Evolutionary conservation across 805 yeast species (phyloP).

Genomic region (Nakazawaea wyomingensis): DNA sequence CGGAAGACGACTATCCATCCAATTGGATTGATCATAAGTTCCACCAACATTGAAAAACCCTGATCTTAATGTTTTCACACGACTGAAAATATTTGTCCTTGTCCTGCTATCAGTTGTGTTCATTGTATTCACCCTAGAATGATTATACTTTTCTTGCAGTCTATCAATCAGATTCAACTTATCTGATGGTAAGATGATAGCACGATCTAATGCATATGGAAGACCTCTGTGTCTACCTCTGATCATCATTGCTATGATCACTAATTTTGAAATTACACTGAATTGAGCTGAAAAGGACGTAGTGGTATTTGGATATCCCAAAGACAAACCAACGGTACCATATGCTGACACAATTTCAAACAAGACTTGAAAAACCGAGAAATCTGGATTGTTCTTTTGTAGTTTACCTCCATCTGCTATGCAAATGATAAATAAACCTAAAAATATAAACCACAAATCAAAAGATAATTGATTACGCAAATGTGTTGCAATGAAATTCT

Average conservation of each 20-base stretch:
- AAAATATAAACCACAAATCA: slow-evolving; percentile 88
- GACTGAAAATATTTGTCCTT: slow-evolving; percentile 8
- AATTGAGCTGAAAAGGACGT: slow-evolving; percentile 75
- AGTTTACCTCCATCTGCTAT: slow-evolving; percentile 75
- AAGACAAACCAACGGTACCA: slow-evolving; percentile 91
- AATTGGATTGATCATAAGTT: slow-evolving; percentile 3
- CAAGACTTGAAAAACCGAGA: slow-evolving; percentile 65
- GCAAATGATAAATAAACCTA: slow-evolving; percentile 82
- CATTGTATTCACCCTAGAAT: slow-evolving; percentile 3
- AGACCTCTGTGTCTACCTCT: slow-evolving; percentile 96
- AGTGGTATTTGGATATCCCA: slow-evolving; percentile 68
- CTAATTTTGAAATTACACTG: slow-evolving; percentile 68
- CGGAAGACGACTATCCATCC: slow-evolving; percentile 9
- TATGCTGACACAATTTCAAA: slow-evolving; percentile 93
- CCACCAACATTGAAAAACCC: slow-evolving; percentile 11
- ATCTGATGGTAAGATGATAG: slow-evolving; percentile 78
- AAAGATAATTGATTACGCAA: slow-evolving; percentile 87
- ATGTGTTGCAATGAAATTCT: slow-evolving; percentile 77
- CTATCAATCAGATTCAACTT: slow-evolving; percentile 57
- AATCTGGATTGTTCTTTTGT: slow-evolving; percentile 36
- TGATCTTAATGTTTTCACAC: slow-evolving; percentile 9
- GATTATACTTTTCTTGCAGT: slow-evolving; percentile 35
- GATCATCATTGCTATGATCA: slow-evolving; percentile 83
- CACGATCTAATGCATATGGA: slow-evolving; percentile 90
- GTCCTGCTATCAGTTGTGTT: slow-evolving; percentile 7